Evolutionary conservation across 2,329 filamentous ascomycete genomes (phyloP), one percentile per base, ranked within the genome.

Genomic region (Tolypocladium cylindrosporum): DNA sequence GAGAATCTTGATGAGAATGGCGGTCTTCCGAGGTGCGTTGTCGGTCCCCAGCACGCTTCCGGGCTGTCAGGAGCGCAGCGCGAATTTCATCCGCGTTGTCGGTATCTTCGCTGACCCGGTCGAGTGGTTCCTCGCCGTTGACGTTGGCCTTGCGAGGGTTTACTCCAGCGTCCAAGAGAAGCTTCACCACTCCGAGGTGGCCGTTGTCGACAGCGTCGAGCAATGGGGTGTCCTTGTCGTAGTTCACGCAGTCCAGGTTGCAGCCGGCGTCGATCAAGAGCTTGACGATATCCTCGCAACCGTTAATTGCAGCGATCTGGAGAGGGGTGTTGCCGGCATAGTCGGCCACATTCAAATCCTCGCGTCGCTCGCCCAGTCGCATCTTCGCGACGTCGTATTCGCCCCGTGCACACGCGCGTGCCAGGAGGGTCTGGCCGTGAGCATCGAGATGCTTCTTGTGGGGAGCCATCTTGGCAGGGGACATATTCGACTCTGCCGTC

Each of bases 151-250:
- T 89, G 55, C 91, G 86, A 54, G 94, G 94, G 68, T 99, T 95
- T 14, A 96, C 93, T 13, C 92, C 93, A 58, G 92, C 88, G 57
- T 88, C 84, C 2, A 99, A 78, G 40, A 99, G 77, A 11, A 96
- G 78, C 66, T 86, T 90, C 48, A 99, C 89, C 4, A 97, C 93
- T 21, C 89, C 89, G 9, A 96, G 71, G 68, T 99, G 92, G 1
- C 90, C 90, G 67, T 99, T 99, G 65, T 97, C 94, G 36, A 97
- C 91, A 6, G 94, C 94, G 75, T 99, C 94, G 57, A 99, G 87
- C 41, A 99, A 80, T 36, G 94, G 94, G 0, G 94, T 97, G 67
- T 99, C 94, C 67, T 90, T 91, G 65, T 91, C 88, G 66, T 90
- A 86, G 66, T 88, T 86, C 59, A 86, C 77, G 66, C 82, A 93